Conservation (phyloP, 495 filamentous ascomycete species). For the Pseudomonodictys pantanalensis region DNA sequence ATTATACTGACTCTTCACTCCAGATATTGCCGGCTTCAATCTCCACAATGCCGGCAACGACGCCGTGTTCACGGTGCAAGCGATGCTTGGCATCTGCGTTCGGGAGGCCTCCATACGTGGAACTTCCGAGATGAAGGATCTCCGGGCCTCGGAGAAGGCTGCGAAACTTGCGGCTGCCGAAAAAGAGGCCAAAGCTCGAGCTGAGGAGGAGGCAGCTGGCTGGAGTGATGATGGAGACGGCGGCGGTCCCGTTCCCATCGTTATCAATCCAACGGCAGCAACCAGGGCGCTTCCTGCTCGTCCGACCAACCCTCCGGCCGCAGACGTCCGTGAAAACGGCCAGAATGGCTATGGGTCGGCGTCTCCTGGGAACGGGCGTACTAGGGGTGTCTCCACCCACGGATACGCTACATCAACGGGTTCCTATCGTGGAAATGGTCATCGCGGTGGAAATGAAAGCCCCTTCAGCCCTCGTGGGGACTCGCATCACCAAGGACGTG, state of each 20-base stretch:
- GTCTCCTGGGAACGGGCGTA: too few relatives aligned
- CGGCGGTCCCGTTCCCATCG: background rate
- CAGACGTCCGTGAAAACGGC: too few relatives aligned
- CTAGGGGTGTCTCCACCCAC: too few relatives aligned
- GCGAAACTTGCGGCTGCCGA: too few relatives aligned
- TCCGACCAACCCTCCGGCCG: background rate
- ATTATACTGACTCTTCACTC: too few relatives aligned
- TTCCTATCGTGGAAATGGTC: too few relatives aligned
- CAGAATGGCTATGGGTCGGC: too few relatives aligned
- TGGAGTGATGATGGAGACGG: constrained; percentile 30
- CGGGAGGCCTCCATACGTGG: constrained; percentile 29
- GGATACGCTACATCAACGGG: too few relatives aligned
- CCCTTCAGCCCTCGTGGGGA: background rate
- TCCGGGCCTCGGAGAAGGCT: constrained; percentile 15
- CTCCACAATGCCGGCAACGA: constrained; percentile 97
- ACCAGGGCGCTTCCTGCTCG: background rate
- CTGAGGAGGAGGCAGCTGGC: constrained; percentile 19
- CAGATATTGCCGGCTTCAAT: constrained; percentile 57
- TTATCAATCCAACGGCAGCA: background rate
- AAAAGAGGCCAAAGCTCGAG: constrained; percentile 4
- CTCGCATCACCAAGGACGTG: background rate
- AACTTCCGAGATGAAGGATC: background rate
- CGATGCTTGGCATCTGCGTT: constrained; percentile 60
- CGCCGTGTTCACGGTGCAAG: constrained; percentile 77
- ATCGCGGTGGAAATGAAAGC: too few relatives aligned